Percentiles rank a stretch among this genome's conserved stretches.
phyloP scores from a whole-genome alignment of 2,329 filamentous ascomycete genomes.

The Coccinonectria pachysandricola region DNA sequence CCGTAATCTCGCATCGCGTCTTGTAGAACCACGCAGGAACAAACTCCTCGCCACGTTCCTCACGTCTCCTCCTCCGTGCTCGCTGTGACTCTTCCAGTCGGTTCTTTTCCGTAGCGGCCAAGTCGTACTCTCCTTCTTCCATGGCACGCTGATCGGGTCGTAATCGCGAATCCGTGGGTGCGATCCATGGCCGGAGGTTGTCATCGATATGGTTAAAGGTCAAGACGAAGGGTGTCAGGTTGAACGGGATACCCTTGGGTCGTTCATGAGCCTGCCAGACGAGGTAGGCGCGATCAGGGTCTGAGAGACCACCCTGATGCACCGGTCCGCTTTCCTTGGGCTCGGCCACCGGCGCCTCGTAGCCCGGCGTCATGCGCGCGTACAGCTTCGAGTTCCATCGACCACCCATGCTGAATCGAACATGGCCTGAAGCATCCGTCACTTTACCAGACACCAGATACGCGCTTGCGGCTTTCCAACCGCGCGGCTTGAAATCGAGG shows the following conservation, averaged over 20 bases:
- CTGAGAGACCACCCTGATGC: slow-evolving; percentile 44
- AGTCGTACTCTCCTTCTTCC: slow-evolving; percentile 96
- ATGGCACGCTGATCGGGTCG: slow-evolving; percentile 93
- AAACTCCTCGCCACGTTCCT: slow-evolving; percentile 73
- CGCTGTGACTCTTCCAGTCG: slow-evolving; percentile 87
- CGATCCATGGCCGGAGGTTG: slow-evolving; percentile 63
- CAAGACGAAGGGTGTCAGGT: slow-evolving; percentile 89
- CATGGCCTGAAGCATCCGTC: slow-evolving; percentile 65
- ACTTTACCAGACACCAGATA: slow-evolving; percentile 85
- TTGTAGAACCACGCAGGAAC: slow-evolving; percentile 76
- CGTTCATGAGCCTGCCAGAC: slow-evolving; percentile 85
- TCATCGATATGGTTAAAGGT: slow-evolving; percentile 89
- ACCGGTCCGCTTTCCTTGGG: slow-evolving; percentile 30
- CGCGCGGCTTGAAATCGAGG: slow-evolving; percentile 87
- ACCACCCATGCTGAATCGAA: slow-evolving; percentile 82
- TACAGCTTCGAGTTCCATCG: slow-evolving; percentile 98
- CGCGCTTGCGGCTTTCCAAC: slow-evolving; percentile 89
- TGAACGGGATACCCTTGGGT: slow-evolving; percentile 83
- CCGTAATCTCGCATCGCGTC: slow-evolving; percentile 63
- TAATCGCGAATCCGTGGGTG: slow-evolving; percentile 88
- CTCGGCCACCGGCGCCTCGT: slow-evolving; percentile 62
- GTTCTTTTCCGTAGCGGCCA: slow-evolving; percentile 89
- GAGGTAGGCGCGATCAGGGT: slow-evolving; percentile 68
- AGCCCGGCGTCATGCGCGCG: slow-evolving; percentile 83
- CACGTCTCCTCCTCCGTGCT: slow-evolving; percentile 59